Evolutionary conservation across 2,329 filamentous ascomycete species (phyloP), one percentile per base, ranked within the genome.

Genomic region (Talaromyces sp.): DNA sequence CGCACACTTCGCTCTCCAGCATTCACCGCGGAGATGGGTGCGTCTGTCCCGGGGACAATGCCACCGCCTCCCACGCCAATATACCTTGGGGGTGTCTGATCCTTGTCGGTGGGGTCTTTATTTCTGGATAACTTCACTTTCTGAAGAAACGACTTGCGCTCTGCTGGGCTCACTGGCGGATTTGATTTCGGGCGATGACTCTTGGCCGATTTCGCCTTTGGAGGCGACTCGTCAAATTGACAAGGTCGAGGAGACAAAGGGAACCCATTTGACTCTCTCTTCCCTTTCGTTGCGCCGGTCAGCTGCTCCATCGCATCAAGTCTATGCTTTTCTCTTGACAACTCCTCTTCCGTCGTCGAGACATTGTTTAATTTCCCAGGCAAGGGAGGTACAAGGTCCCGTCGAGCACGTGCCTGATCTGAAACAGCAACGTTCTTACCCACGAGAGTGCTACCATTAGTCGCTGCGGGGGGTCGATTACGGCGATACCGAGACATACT

Each of bases 1-100:
- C 84, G 79, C 16, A 96, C 89, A 61, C 82, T 82, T 63, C 91
- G 81, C 66, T 92, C 89, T 41, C 86, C 87, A 56, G 88, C 84
- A 74, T 95, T 95, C 53, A 88, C 87, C 13, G 90, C 90, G 49
- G 90, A 91, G 9, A 87, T 79, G 1, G 91, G 91, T 19, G 89
- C 89, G 76, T 95, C 90, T 39, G 81, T 86, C 47, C 81, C 80
- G 20, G 83, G 78, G 2, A 82, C 67, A 8, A 65, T 55, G 2
- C 57, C 58, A 4, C 62, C 61, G 36, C 63, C 64, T 10, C 62
- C 62, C 14, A 57, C 51, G 4, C 58, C 64, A 16, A 64, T 62
- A 40, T 58, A 64, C 10, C 49, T 63, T 6, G 59, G 60, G 14
- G 37, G 43, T 1, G 59, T n/a, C 17, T 62, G 60, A 10, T 49